Evolutionary conservation across 164 flowering plant species (phyloP).

Genomic region (Brasenia schreberi): DNA sequence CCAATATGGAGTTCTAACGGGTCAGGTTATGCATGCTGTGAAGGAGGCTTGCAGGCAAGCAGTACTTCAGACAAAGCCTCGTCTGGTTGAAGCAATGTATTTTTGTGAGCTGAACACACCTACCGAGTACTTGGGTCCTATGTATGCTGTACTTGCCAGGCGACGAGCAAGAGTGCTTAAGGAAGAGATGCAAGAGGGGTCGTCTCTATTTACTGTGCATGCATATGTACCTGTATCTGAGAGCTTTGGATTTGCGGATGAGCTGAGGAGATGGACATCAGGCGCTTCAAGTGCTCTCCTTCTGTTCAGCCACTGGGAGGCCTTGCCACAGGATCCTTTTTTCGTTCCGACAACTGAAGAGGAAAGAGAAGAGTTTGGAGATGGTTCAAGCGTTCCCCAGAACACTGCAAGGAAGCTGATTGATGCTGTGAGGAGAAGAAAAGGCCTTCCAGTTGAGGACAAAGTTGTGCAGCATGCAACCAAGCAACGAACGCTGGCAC

Average conservation of each 20-base stretch:
- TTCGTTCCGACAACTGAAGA: slow-evolving; percentile 92
- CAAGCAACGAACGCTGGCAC: slow-evolving; percentile 81
- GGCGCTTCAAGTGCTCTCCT: slow-evolving; percentile 48
- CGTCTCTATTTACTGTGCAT: slow-evolving; percentile 80
- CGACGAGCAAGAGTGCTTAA: slow-evolving; percentile 67
- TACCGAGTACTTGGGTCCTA: slow-evolving; percentile 58
- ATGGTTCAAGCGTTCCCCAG: slow-evolving; percentile 70
- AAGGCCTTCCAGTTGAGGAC: slow-evolving; percentile 90
- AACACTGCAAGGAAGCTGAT: slow-evolving; percentile 90
- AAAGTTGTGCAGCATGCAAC: slow-evolving; percentile 93
- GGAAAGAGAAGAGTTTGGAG: slow-evolving; percentile 91
- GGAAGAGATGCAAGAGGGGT: slow-evolving; percentile 92
- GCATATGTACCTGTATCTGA: slow-evolving; percentile 86
- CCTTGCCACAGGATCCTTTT: slow-evolving; percentile 75
- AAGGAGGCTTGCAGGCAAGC: slow-evolving; percentile 83
- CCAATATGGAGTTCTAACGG: slow-evolving; percentile 52
- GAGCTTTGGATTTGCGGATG: slow-evolving; percentile 84
- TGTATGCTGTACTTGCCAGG: slow-evolving; percentile 72
- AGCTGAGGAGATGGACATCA: slow-evolving; percentile 43
- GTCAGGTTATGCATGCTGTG: slow-evolving; percentile 79
- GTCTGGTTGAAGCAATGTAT: slow-evolving; percentile 81
- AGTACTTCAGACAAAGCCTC: slow-evolving; percentile 64
- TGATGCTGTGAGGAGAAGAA: slow-evolving; percentile 73
- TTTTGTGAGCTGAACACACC: slow-evolving; percentile 83
- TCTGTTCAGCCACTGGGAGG: slow-evolving; percentile 88